These are phyloP conservation scores for Azolla pinnata DNA, from an alignment of 75 land plant species.

Conservation along the genomic window DNA sequence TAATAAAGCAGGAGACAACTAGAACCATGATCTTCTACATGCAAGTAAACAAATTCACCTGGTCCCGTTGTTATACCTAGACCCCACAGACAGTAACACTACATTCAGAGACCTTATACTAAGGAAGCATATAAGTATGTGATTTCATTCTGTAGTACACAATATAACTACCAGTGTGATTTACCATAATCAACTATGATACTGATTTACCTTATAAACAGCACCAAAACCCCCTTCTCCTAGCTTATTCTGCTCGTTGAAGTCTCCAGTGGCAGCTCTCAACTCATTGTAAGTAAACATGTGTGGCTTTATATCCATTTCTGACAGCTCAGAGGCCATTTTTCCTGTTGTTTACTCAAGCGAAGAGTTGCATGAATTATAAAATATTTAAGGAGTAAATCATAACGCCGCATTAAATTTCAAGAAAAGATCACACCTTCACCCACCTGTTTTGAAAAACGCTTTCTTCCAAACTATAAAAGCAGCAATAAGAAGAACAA, in stretches of 20 bases:
- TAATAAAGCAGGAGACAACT: neutral
- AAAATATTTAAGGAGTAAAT: neutral
- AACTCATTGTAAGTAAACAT: slow-evolving; percentile 3
- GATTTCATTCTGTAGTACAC: no score
- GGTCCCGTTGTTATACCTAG: no score
- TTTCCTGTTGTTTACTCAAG: neutral
- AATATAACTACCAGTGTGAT: neutral
- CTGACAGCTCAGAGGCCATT: neutral
- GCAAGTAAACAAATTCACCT: neutral
- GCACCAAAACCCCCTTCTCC: slow-evolving; percentile 12
- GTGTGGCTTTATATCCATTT: neutral
- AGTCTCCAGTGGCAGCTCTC: slow-evolving; percentile 6
- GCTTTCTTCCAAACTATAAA: neutral
- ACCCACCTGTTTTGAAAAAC: neutral
- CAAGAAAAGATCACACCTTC: neutral
- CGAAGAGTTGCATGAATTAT: neutral
- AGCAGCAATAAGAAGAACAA: neutral
- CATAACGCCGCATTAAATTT: neutral
- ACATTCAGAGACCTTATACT: no score
- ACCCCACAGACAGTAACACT: no score
- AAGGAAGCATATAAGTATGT: no score
- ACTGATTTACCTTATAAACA: slow-evolving; percentile 5
- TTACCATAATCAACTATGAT: neutral
- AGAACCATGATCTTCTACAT: no score
- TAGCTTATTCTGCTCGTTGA: slow-evolving; percentile 5